Evolutionary conservation across 768 basidiomycete species (phyloP), one percentile per base, ranked within the genome.

Genomic region (Tricholoma matsutake): DNA sequence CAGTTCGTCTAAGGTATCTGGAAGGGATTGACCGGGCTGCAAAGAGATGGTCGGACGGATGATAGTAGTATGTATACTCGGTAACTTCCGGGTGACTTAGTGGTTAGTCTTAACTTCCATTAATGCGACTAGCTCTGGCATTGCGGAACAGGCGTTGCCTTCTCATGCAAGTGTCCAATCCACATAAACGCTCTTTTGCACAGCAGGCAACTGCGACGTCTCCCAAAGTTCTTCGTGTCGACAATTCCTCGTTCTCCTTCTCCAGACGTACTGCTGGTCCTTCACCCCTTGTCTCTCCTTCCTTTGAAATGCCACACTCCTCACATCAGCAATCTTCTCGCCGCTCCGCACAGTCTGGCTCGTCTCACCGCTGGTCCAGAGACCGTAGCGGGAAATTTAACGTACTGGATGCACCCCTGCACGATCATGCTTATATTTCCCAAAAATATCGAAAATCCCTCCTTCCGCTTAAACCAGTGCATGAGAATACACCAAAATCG

Each of bases 1-100:
- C 88, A 8, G 81, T 94, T 25, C 81, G 86, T 65, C 78, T 96
- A 25, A 85, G 86, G 64, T 97, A 96, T 70, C 74, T 93, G 68
- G 74, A 84, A 47, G 81, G 86, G 18, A 85, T 93, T 25, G 73
- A 79, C n/a, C 72, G 78, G 8, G 87, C 86, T 5, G 84, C 78
- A 1, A 76, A 72, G 56, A 63, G 63, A 51, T 76, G 77, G 78
- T 31, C 76, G 57, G 76, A 76, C 47, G 68, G 75, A 54, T 61
- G 71, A 1, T 57, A 57, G 32, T 35, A 55, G 18, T 25, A 37
- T 18, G 9, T 3, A 5, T 22, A 47, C 10, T 28, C 45, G 45
- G 45, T 4, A 49, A 49, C 3, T 49, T 49, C 49, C 49, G 49
- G 49, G n/a, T n/a, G n/a, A n/a, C n/a, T n/a, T 29, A 10, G 6